phyloP scores from a whole-genome alignment of 2,329 filamentous ascomycete genomes.

The Sporothrix pallida region DNA sequence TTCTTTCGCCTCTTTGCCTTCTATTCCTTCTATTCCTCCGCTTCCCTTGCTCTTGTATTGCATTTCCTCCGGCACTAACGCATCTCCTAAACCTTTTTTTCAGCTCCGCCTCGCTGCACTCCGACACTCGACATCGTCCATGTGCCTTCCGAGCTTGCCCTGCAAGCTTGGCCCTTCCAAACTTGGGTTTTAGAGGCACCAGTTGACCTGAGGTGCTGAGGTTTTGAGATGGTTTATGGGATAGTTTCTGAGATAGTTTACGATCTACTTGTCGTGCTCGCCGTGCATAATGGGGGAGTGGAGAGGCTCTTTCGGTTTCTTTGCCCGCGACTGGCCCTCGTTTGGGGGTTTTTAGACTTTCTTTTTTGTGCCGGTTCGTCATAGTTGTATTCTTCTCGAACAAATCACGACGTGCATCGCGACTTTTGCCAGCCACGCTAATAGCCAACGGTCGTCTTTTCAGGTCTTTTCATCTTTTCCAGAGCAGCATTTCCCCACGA shows the following conservation, averaged over 20 bases:
- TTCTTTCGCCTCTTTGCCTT: neutral
- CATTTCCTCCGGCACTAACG: conserved; percentile 29
- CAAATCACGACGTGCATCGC: conserved; percentile 21
- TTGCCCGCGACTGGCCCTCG: neutral
- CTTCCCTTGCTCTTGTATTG: neutral
- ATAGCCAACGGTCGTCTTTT: no score
- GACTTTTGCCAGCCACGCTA: conserved; percentile 10
- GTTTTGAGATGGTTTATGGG: no score
- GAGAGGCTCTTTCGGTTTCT: neutral
- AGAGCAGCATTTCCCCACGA: no score
- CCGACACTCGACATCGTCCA: no score
- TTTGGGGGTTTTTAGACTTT: neutral
- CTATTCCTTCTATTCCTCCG: neutral
- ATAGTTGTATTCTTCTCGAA: conserved; percentile 16
- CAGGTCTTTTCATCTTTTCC: no score
- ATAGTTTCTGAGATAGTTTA: neutral
- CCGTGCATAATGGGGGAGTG: neutral
- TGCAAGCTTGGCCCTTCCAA: no score
- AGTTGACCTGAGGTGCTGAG: no score
- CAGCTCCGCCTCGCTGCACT: conserved; percentile 22
- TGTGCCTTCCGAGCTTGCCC: no score
- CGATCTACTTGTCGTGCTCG: neutral
- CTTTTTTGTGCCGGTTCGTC: neutral
- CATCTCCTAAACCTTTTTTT: conserved; percentile 35
- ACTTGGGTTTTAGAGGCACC: no score